Conservation (phyloP, 805 yeast species). For the Teunomyces aglyptinius region DNA sequence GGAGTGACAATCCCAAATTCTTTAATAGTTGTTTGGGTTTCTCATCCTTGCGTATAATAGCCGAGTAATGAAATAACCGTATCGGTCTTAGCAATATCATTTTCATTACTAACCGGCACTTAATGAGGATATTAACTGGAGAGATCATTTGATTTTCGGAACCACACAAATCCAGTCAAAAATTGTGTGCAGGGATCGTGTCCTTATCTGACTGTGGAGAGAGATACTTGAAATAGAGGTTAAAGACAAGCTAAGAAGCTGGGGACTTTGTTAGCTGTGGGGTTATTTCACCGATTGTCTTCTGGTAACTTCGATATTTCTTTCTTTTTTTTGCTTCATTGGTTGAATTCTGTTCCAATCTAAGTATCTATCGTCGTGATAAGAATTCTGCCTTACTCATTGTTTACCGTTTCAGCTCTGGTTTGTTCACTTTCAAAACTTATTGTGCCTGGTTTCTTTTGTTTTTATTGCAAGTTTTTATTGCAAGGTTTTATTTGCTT, state of each 20-base stretch:
- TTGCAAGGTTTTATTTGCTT: no score
- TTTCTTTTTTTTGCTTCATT: no score
- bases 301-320: no score
- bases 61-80: conserved; percentile 1
- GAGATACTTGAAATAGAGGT: not conserved
- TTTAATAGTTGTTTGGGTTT: conserved; percentile 21
- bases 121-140: not conserved
- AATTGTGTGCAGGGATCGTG: not conserved
- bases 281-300: no score
- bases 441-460: no score
- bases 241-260: not conserved
- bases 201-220: not conserved
- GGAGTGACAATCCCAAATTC: conserved; percentile 31
- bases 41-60: conserved; percentile 7
- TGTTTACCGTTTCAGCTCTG: no score
- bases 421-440: no score
- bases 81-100: not conserved
- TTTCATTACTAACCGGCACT: not conserved
- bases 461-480: no score
- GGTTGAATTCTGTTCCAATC: no score
- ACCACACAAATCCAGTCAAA: not conserved
- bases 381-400: no score
- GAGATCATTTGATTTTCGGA: conserved; percentile 4
- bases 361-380: no score
- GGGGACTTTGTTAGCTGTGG: no score